Evolutionary conservation across 176 grass and related monocot genomes (phyloP), one percentile per base, ranked within the genome.

Genomic region (Carex myosuroides): DNA sequence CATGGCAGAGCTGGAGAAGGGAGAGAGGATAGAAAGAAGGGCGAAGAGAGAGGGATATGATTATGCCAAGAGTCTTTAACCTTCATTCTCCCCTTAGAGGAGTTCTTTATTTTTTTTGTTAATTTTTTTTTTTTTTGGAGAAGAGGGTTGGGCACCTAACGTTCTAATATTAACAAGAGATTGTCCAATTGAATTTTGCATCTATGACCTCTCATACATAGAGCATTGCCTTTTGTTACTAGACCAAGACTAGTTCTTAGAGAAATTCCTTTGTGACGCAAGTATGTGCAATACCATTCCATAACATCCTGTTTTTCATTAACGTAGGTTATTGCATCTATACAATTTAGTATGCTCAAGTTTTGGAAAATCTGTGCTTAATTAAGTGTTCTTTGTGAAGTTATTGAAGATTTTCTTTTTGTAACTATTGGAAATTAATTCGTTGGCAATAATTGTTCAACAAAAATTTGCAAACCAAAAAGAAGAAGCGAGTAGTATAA

Each of bases 21-120:
- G 77, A 81, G 88, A 3, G 70, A 88, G 50, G 53, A 87, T 26
- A 81, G 78, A 72, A 12, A 30, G 30, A 56, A 80, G 56, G 82
- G 22, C 0, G 10, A 29, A 89, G 50, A 87, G 76, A 85, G 67
- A 79, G 70, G 30, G 10, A 10, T 60, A 84, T 67, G 29, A 48
- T 41, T 22, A 32, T 44, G 17, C 77, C 18, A 37, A 32, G 18
- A 60, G 57, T 60, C 17, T 60, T 60, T 20, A 60, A 20, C n/a
- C 18, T 20, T 60, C 17, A 1, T 60, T 60, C 57, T 8, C 7
- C 17, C 57, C 57, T 20, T 20, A 6, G 12, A 16, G 7, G 6
- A 50, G 46, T 50, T 12, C 37, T 39, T 39, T 39, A 39, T 6
- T 39, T 39, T 35, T 35, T 4, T 35, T 35, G 33, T 35, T 35